Evolutionary conservation across 805 yeast genomes (phyloP), one percentile per base, ranked within the genome.

Genomic region (Barnettozyma botsteinii): DNA sequence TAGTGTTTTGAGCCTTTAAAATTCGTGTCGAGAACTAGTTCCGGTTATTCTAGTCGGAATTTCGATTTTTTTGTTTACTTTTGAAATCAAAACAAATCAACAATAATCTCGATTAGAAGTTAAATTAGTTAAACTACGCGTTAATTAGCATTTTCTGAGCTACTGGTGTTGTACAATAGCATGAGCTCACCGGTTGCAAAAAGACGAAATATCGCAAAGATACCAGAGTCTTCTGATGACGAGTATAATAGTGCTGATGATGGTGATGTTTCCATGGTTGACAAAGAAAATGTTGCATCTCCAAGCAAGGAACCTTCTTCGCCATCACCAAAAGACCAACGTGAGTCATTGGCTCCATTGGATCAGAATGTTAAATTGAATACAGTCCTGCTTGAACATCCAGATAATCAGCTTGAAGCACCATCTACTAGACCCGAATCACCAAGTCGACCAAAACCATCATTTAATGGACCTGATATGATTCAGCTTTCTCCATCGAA

Each of bases 401-500:
- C 57, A 8, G 19, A 43, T 12, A 26, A 44, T n/a, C 33, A 33
- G 4, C 30, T 20, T 7, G 37, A 35, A 6, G 36, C 35, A 6
- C 37, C 47, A 23, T 61, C 33, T 4, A 10, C 17, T 12, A 20
- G 20, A 19, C 25, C 40, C 15, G 43, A 59, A 22, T 65, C 67
- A 3, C 64, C 66, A 14, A 61, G 58, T 13, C 63, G 61, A 22
- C 38, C 49, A 13, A 57, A 67, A 46, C 58, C 62, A 10, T 55
- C 64, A 0, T 57, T 63, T 37, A 56, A 60, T 35, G 68, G 70
- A 0, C 50, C 66, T n/a, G 60, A 57, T 35, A 52, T 68, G 40
- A 64, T 68, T 27, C 64, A 65, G 34, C 48, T 67, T 5, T 68
- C 73, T 1, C 73, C 72, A 10, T 51, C 51, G 14, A 67, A 65